Conservation (phyloP, 2,329 filamentous ascomycete species). For the Akanthomyces uredinophilus region DNA sequence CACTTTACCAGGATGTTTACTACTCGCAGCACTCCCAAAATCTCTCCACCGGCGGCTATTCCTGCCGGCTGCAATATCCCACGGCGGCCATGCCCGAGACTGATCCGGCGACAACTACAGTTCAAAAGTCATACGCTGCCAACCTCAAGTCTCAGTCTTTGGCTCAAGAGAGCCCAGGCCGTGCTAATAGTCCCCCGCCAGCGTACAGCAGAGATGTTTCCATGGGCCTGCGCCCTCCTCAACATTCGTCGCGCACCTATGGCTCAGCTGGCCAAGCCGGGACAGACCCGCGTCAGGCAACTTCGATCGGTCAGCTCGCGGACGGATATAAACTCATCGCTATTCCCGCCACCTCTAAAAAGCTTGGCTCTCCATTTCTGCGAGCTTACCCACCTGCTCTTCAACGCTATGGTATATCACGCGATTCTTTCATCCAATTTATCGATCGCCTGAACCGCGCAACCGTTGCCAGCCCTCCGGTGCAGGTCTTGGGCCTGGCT, state of each 20-base stretch:
- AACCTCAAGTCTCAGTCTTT: background rate
- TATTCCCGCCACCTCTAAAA: constrained; percentile 18
- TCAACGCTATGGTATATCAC: constrained; percentile 13
- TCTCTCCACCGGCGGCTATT: no score
- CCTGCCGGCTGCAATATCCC: no score
- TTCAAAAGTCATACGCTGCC: background rate
- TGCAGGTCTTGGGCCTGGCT: constrained; percentile 18
- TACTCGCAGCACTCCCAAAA: background rate
- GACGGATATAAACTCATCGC: constrained; percentile 17
- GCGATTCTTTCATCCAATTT: constrained; percentile 17
- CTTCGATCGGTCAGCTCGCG: background rate
- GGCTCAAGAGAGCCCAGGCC: background rate
- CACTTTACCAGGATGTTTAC: background rate
- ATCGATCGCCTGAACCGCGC: constrained; percentile 19
- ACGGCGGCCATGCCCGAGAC: background rate
- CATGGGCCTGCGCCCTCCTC: no score
- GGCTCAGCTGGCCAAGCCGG: background rate
- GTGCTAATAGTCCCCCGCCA: background rate
- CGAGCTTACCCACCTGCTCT: constrained; percentile 19
- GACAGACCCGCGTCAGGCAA: background rate
- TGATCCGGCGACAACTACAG: background rate
- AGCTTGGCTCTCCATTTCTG: constrained; percentile 19
- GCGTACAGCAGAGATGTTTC: background rate
- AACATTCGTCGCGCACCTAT: background rate
- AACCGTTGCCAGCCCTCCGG: constrained; percentile 18